These are phyloP conservation scores for Tuber brumale DNA, from an alignment of 495 filamentous ascomycete species.

Conservation along the genomic window DNA sequence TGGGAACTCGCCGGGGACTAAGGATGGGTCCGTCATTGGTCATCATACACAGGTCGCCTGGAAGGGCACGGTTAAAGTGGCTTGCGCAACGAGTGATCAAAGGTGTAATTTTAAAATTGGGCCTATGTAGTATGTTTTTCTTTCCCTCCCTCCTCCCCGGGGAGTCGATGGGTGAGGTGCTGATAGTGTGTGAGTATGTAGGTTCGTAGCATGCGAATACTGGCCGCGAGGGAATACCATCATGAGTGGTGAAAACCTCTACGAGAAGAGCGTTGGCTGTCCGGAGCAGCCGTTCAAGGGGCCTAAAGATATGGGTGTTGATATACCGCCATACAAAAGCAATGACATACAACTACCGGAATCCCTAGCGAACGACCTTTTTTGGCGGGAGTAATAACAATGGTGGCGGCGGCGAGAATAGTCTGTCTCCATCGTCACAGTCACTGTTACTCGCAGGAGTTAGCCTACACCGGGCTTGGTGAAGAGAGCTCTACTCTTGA, in stretches of 20 bases:
- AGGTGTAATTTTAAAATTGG: not conserved
- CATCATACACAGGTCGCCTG: conserved; percentile 18
- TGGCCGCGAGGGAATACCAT: not conserved
- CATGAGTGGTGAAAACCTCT: not conserved
- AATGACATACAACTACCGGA: not conserved
- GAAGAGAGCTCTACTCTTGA: not conserved
- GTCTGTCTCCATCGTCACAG: not conserved
- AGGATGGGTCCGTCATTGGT: conserved; percentile 5
- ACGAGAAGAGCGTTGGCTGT: not conserved
- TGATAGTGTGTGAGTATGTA: not conserved
- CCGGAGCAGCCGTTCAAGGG: not conserved
- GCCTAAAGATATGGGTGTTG: not conserved
- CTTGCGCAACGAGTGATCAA: conserved; percentile 5
- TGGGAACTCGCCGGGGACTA: conserved; percentile 44
- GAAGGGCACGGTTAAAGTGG: conserved; percentile 11
- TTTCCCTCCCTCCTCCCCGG: not conserved
- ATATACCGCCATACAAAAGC: not conserved
- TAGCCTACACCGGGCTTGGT: not conserved
- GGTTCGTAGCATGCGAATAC: conserved; percentile 9
- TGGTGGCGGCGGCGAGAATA: not conserved
- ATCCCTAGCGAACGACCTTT: not conserved
- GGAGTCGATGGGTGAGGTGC: not conserved
- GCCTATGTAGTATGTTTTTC: not conserved
- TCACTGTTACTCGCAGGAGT: not conserved
- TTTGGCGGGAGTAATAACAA: not conserved